Evolutionary conservation across 768 basidiomycete species (phyloP).

Genomic region (Tricholoma terreum): DNA sequence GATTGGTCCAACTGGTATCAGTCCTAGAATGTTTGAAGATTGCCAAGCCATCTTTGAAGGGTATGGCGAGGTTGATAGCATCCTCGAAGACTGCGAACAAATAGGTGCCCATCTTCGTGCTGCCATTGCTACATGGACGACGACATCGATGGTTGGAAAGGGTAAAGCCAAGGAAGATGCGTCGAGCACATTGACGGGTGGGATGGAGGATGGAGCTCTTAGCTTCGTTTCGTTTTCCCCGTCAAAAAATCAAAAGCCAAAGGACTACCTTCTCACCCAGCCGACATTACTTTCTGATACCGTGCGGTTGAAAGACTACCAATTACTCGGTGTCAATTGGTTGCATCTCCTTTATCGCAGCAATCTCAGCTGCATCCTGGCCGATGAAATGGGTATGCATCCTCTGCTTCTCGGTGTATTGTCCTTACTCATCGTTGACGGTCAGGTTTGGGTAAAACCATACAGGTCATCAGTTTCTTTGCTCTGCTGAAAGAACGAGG

Average conservation of each 20-base stretch:
- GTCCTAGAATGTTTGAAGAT: conserved; percentile 87
- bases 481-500: conserved; percentile 82
- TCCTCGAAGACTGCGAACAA: conserved; percentile 84
- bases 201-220: conserved; percentile 61
- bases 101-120: conserved; percentile 74
- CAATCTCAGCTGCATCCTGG: conserved; percentile 88
- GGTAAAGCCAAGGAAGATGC: conserved; percentile 34
- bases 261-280: conserved; percentile 72
- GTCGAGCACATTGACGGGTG: conserved; percentile 22
- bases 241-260: conserved; percentile 38
- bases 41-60: conserved; percentile 81
- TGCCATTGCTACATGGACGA: conserved; percentile 78
- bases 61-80: conserved; percentile 84
- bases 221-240: conserved; percentile 48
- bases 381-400: conserved; percentile 95
- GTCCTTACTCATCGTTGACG: conserved; percentile 6
- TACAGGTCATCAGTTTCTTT: conserved; percentile 97
- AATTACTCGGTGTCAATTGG: conserved; percentile 98
- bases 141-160: conserved; percentile 33
- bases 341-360: conserved; percentile 80
- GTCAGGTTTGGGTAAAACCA: conserved; percentile 94
- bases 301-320: conserved; percentile 91
- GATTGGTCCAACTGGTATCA: conserved; percentile 76
- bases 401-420: conserved; percentile 2
- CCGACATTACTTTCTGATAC: conserved; percentile 64